Evolutionary conservation across 768 basidiomycete species (phyloP).

Genomic region (Lentinula sp.): DNA sequence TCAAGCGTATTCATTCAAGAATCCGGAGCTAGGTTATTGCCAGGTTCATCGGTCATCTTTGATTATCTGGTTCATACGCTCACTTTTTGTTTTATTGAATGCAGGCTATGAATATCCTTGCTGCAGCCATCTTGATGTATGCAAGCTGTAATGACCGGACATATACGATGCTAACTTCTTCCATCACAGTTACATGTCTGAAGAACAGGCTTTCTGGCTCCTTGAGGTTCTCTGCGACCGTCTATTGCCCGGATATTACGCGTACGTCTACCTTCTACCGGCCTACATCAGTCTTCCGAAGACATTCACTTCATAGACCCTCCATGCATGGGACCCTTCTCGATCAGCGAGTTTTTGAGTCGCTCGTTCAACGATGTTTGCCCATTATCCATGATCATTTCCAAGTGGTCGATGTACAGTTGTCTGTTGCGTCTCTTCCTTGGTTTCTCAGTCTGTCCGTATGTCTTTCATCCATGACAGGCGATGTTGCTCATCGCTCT

Average conservation of each 20-base stretch:
- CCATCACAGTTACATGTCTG: slow-evolving; percentile 84
- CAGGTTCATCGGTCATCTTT: slow-evolving; percentile 44
- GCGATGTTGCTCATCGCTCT: slow-evolving; percentile 2
- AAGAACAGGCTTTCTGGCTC: slow-evolving; percentile 98
- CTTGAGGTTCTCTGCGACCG: slow-evolving; percentile 93
- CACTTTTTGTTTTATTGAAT: neutral
- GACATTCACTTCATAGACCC: slow-evolving; percentile 41
- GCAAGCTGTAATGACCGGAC: slow-evolving; percentile 12
- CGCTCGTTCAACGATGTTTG: slow-evolving; percentile 81
- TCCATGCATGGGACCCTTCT: slow-evolving; percentile 99
- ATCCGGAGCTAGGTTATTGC: slow-evolving; percentile 92
- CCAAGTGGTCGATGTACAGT: slow-evolving; percentile 84
- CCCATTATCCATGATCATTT: slow-evolving; percentile 96
- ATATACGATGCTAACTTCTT: neutral
- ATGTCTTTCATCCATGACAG: slow-evolving; percentile 7
- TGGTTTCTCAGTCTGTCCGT: slow-evolving; percentile 97
- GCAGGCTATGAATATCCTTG: slow-evolving; percentile 96
- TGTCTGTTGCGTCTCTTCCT: slow-evolving; percentile 93
- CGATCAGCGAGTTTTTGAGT: slow-evolving; percentile 98
- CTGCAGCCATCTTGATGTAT: slow-evolving; percentile 90
- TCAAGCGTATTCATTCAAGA: slow-evolving; percentile 93
- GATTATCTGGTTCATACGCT: slow-evolving; percentile 1
- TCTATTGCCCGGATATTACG: slow-evolving; percentile 94
- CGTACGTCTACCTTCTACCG: slow-evolving; percentile 43
- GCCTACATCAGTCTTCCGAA: neutral